Evolutionary conservation across 2,329 filamentous ascomycete genomes (phyloP).

Genomic region (Monosporascus sp.): DNA sequence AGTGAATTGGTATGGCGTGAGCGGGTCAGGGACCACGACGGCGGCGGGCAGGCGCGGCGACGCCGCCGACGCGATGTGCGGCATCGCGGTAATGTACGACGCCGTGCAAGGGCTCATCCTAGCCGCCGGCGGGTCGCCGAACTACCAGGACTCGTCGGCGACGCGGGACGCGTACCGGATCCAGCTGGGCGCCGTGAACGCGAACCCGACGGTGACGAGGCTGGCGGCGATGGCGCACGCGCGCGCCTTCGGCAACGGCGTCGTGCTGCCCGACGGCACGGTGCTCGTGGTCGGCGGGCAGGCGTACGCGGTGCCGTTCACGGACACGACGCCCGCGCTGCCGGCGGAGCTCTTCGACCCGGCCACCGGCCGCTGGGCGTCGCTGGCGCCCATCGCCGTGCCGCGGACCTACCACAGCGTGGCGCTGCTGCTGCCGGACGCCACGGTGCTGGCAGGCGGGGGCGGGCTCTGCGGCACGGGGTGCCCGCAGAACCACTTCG

Average conservation of each 20-base stretch:
- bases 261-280: conserved; percentile 37
- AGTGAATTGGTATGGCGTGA: conserved; percentile 49
- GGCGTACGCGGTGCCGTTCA: conserved; percentile 30
- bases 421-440: conserved; percentile 39
- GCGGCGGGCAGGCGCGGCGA: conserved; percentile 37
- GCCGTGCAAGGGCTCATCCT: conserved; percentile 45
- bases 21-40: conserved; percentile 31
- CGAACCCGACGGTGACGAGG: conserved; percentile 21
- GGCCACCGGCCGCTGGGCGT: conserved; percentile 26
- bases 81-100: conserved; percentile 48
- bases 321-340: conserved; percentile 29
- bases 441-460: conserved; percentile 40
- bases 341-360: conserved; percentile 38
- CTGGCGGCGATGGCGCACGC: conserved; percentile 31
- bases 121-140: conserved; percentile 39
- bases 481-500: conserved; percentile 41
- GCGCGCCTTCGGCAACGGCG: conserved; percentile 35
- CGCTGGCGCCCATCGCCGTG: conserved; percentile 25
- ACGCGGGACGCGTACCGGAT: conserved; percentile 40
- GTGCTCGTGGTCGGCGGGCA: conserved; percentile 38
- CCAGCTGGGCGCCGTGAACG: conserved; percentile 29
- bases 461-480: conserved; percentile 41
- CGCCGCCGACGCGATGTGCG: conserved; percentile 45
- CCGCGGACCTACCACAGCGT: conserved; percentile 40
- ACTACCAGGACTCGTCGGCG: conserved; percentile 35